A percentile compares a stretch with the other conserved stretches of the same genome.
Evolutionary conservation across 371 early-diverging fungal species (phyloP).

Genomic region (Circinella minor): DNA sequence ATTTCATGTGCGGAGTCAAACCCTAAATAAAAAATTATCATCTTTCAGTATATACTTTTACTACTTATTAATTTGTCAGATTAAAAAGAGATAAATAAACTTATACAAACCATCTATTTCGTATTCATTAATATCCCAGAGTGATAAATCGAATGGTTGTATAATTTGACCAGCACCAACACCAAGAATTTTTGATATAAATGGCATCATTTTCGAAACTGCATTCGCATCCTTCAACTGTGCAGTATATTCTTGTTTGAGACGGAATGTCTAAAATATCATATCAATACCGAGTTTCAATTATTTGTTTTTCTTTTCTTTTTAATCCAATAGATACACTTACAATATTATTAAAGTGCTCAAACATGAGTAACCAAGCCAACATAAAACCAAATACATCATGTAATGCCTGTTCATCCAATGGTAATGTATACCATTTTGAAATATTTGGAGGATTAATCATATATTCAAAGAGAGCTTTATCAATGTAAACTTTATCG

Average conservation of each 20-base stretch:
- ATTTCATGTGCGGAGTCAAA: conserved; percentile 60
- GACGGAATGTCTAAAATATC: conserved; percentile 68
- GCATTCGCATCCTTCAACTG: conserved; percentile 66
- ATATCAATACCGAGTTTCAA: background rate
- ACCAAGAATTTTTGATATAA: conserved; percentile 68
- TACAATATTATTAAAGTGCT: conserved; percentile 84
- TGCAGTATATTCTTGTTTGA: conserved; percentile 66
- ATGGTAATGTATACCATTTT: conserved; percentile 21
- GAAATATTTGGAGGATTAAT: conserved; percentile 35
- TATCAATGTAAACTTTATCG: conserved; percentile 23
- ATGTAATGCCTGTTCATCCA: conserved; percentile 31
- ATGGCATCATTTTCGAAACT: conserved; percentile 59
- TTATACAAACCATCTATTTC: conserved; percentile 56
- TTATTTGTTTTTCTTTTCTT: background rate
- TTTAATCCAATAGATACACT: conserved; percentile 17
- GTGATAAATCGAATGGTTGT: conserved; percentile 70
- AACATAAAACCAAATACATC: conserved; percentile 69
- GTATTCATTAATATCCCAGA: conserved; percentile 73
- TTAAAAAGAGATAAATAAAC: too few species aligned
- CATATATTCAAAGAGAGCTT: conserved; percentile 24
- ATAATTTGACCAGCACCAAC: conserved; percentile 50
- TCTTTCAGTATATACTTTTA: background rate
- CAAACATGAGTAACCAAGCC: conserved; percentile 76
- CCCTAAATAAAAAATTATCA: conserved; percentile 21
- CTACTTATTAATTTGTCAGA: conserved; percentile 6